Base-by-base conservation (phyloP, 306 rosid genomes). In the Inga laurina region DNA sequence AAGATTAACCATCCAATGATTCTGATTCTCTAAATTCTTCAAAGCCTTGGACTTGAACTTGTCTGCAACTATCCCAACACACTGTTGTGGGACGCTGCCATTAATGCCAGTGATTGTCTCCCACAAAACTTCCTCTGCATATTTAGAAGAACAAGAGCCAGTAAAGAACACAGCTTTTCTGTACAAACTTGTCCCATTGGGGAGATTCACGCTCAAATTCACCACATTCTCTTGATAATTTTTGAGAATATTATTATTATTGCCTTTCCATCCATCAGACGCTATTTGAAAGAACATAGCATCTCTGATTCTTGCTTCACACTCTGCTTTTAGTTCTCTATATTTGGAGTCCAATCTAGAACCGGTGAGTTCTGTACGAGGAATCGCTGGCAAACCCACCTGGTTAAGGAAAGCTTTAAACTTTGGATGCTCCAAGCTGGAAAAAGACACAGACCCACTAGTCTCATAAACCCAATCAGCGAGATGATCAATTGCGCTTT, bases 11-110 rank as follows among this genome's bases (percentile, higher is more conserved):
- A 95, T 95, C 98, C 98, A 93, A 75, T 84, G 93, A 78, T 95
- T 89, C 88, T 87, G 97, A 86, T 67, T 83, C 96, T 95, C 99
- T 46, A 95, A 78, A 80, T 85, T 92, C 81, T 79, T 89, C 90
- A 95, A 80, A 34, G 99, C 99, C 74, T 91, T 95, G 21, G 91
- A 76, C 74, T 86, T 93, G 76, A 95, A 95, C 86, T 81, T 92
- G 88, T 95, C 99, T 3, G 99, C 93, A 67, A 95, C 96, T 37
- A 95, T 92, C 66, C 99, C 99, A 48, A 91, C 99, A 86, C 98
- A 95, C 66, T 90, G 91, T 21, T 93, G 93, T 59, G 81, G 90
- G 2, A 32, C 87, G 85, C 85, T 88, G 82, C 94, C 98, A 79
- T 93, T 85, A 86, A 95, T 90, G 88, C 93, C 92, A 67, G 88